phyloP scores from a whole-genome alignment of 2,329 filamentous ascomycete species.

The Plenodomus biglobosus region DNA sequence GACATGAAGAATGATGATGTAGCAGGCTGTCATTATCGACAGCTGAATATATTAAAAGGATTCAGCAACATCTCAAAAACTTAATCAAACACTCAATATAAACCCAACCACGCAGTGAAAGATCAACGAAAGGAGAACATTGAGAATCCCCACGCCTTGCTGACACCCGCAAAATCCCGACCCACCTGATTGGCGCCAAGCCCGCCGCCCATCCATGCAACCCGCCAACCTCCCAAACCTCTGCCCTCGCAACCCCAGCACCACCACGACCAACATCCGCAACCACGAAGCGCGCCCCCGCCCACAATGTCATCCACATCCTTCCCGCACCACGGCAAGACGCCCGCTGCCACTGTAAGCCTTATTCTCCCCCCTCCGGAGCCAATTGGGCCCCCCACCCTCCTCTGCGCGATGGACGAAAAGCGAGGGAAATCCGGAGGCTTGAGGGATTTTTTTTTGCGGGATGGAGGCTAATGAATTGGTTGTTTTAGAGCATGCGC shows the following conservation, averaged over 20 bases:
- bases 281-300: slow-evolving; percentile 6
- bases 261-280: slow-evolving; percentile 2
- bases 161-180: slow-evolving; percentile 26
- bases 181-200: slow-evolving; percentile 24
- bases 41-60: too few species aligned
- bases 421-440: background rate
- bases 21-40: too few species aligned
- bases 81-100: too few species aligned
- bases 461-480: slow-evolving; percentile 16
- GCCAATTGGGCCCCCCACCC: background rate
- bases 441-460: slow-evolving; percentile 1
- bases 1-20: too few species aligned
- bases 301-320: slow-evolving; percentile 22
- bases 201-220: slow-evolving; percentile 3
- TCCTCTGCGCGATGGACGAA: too few species aligned
- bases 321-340: slow-evolving; percentile 25
- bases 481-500: slow-evolving; percentile 31
- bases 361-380: slow-evolving; percentile 13
- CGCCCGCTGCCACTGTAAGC: slow-evolving; percentile 35
- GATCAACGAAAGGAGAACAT: too few species aligned
- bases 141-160: background rate
- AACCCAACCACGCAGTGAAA: too few species aligned
- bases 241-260: slow-evolving; percentile 12
- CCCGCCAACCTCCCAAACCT: slow-evolving; percentile 14
- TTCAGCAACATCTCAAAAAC: too few species aligned